phyloP scores from a whole-genome alignment of 1,284 basidiomycete genomes.

The Peniophora sp. region DNA sequence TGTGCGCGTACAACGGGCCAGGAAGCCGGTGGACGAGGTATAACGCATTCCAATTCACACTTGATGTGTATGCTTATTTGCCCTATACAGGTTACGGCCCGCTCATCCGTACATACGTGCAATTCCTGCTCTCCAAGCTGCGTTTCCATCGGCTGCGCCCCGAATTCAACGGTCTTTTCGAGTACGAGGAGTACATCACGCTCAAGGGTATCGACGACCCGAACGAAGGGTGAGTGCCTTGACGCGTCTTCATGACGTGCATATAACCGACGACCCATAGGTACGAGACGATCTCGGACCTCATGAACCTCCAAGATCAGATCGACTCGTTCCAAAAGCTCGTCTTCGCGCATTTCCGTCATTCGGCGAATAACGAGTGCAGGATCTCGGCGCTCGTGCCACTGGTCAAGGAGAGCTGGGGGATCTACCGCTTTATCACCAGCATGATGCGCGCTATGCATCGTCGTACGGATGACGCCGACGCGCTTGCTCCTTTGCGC shows the following conservation, averaged over 20 bases:
- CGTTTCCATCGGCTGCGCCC: slow-evolving; percentile 89
- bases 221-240: slow-evolving; percentile 79
- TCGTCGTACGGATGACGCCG: slow-evolving; percentile 79
- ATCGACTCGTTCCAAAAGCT: slow-evolving; percentile 97
- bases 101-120: slow-evolving; percentile 89
- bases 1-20: slow-evolving; percentile 82
- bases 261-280: slow-evolving; percentile 31
- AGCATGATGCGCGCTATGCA: slow-evolving; percentile 97
- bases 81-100: slow-evolving; percentile 70
- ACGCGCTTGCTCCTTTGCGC: slow-evolving; percentile 80
- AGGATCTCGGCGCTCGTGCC: slow-evolving; percentile 91
- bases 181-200: slow-evolving; percentile 95
- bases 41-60: too few species aligned
- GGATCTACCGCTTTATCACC: slow-evolving; percentile 95
- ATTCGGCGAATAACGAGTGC: slow-evolving; percentile 90
- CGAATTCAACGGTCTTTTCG: slow-evolving; percentile 94
- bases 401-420: slow-evolving; percentile 94
- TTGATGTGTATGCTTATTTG: slow-evolving; percentile 1
- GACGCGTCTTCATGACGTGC: not conserved
- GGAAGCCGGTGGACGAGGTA: slow-evolving; percentile 69
- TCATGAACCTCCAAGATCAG: slow-evolving; percentile 94
- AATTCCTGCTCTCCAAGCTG: slow-evolving; percentile 91
- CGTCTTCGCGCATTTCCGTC: slow-evolving; percentile 88
- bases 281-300: slow-evolving; percentile 92
- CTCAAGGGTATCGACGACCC: slow-evolving; percentile 96